These are phyloP conservation scores for Hypoxylon fragiforme DNA, from an alignment of 495 filamentous ascomycete genomes.

Conservation along the genomic window DNA sequence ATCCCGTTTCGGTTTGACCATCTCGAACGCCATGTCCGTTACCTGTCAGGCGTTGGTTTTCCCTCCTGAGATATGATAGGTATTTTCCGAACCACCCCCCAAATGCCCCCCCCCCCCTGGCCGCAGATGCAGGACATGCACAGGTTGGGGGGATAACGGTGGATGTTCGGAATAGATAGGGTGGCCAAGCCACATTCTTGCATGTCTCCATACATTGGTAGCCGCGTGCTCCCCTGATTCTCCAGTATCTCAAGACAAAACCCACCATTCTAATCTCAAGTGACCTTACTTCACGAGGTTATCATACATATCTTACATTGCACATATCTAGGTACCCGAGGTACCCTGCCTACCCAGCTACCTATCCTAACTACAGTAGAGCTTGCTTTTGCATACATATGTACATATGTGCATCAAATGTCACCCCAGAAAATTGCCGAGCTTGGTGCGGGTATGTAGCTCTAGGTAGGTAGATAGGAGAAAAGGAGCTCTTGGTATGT, in stretches of 20 bases:
- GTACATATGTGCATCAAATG: conserved; percentile 23
- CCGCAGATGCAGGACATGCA: conserved; percentile 15
- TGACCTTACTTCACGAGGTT: conserved; percentile 30
- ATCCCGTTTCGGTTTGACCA: conserved; percentile 19
- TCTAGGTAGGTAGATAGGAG: conserved; percentile 7
- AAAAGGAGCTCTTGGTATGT: conserved; percentile 6
- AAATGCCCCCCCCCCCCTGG: conserved; percentile 20
- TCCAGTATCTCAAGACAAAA: conserved; percentile 31
- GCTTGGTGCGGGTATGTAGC: conserved; percentile 10
- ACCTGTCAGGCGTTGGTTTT: conserved; percentile 15
- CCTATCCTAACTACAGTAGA: conserved; percentile 17
- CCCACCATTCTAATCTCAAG: conserved; percentile 19
- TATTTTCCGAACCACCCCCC: conserved; percentile 26
- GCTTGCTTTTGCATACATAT: conserved; percentile 8
- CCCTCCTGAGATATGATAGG: conserved; percentile 12
- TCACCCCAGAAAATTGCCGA: conserved; percentile 24
- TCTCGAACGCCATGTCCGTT: conserved; percentile 17
- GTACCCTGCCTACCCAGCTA: too few species aligned
- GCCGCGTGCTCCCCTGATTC: conserved; percentile 27
- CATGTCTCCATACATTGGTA: conserved; percentile 10
- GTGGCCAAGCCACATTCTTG: conserved; percentile 20
- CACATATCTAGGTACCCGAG: too few species aligned
- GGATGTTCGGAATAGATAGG: conserved; percentile 31
- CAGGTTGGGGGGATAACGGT: conserved; percentile 23
- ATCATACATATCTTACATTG: too few species aligned